A percentile compares a stretch with the other conserved stretches of the same genome.
phyloP scores from a whole-genome alignment of 2,329 filamentous ascomycete genomes.

The Aspergillus sp. region DNA sequence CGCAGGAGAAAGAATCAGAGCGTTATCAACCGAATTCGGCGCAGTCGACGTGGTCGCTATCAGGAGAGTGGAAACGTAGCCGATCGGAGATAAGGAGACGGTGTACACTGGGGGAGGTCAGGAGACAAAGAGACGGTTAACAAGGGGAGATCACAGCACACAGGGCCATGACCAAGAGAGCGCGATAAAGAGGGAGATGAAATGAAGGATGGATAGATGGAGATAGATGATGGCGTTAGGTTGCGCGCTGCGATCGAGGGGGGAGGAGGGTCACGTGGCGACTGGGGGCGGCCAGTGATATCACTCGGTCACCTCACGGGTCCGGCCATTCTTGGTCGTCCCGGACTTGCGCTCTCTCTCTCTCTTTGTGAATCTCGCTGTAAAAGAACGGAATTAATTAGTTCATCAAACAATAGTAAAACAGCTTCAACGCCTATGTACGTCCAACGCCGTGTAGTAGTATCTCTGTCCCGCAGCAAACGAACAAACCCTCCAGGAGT shows the following conservation, averaged over 20 bases:
- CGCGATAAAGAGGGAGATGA: conserved; percentile 12
- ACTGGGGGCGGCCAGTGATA: conserved; percentile 37
- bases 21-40: background rate
- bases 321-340: conserved; percentile 5
- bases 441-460: conserved; percentile 18
- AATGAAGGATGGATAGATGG: conserved; percentile 5
- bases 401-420: conserved; percentile 31
- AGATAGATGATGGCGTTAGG: conserved; percentile 9
- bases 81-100: conserved; percentile 41
- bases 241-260: conserved; percentile 25
- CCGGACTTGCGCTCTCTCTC: too few relatives aligned
- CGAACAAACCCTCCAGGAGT: conserved; percentile 9
- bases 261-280: conserved; percentile 35
- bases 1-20: background rate
- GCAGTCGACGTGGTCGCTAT: background rate
- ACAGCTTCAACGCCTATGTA: conserved; percentile 30
- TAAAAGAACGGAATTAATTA: background rate
- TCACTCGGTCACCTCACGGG: conserved; percentile 38
- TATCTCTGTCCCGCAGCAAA: conserved; percentile 15
- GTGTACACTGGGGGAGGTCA: conserved; percentile 8
- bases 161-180: conserved; percentile 16
- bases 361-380: background rate
- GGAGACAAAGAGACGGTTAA: conserved; percentile 9
- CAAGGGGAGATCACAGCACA: conserved; percentile 7
- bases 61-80: conserved; percentile 19